phyloP scores from a whole-genome alignment of 805 yeast species.

The Brettanomyces sp. region DNA sequence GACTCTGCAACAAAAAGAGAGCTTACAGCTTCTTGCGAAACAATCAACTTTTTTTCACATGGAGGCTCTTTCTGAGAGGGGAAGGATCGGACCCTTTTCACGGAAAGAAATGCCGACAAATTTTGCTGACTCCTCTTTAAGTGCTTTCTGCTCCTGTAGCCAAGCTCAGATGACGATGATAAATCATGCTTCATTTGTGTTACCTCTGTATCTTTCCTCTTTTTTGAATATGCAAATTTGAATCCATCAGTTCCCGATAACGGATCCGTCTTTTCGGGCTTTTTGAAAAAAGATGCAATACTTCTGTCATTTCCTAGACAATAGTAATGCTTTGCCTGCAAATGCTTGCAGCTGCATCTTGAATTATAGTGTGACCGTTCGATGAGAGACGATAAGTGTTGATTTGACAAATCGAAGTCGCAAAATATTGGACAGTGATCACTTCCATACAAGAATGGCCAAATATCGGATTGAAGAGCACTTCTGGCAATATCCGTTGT shows the following conservation, averaged over 20 bases:
- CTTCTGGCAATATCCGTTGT: conserved; percentile 34
- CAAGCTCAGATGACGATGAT: not conserved
- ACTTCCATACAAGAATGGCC: conserved; percentile 70
- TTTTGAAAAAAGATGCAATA: conserved; percentile 23
- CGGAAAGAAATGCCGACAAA: not conserved
- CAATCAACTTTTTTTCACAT: too few relatives aligned
- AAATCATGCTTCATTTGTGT: conserved; percentile 5
- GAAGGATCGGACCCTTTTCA: not conserved
- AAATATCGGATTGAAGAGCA: conserved; percentile 32
- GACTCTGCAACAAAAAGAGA: conserved; percentile 9
- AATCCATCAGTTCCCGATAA: not conserved
- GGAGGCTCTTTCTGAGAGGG: not conserved
- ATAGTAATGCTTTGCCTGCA: conserved; percentile 47
- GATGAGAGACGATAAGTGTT: not conserved
- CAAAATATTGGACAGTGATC: conserved; percentile 91
- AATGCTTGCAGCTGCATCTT: conserved; percentile 22
- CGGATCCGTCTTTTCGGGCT: not conserved
- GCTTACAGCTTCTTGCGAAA: too few relatives aligned
- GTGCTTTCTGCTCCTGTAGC: conserved; percentile 11
- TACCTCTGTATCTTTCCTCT: not conserved
- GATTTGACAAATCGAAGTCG: conserved; percentile 36
- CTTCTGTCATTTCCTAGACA: conserved; percentile 24
- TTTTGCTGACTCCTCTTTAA: not conserved
- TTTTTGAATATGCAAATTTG: not conserved
- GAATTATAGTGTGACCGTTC: not conserved